phyloP scores from a whole-genome alignment of 1,284 basidiomycete species.

The Lentinula novae-zelandiae region DNA sequence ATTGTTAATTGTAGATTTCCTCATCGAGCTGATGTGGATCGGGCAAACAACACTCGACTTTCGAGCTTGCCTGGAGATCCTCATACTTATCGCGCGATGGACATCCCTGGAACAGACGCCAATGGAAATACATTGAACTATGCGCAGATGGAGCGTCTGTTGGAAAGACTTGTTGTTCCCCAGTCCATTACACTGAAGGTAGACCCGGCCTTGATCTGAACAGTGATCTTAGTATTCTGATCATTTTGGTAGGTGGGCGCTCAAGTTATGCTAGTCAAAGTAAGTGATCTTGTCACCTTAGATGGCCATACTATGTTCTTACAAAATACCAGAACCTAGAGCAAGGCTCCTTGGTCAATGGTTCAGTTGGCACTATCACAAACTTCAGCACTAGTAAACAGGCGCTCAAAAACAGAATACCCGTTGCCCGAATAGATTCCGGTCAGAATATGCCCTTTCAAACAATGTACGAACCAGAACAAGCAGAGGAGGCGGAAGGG shows the following conservation, averaged over 20 bases:
- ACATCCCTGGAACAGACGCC: conserved; percentile 31
- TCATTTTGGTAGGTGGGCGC: conserved; percentile 44
- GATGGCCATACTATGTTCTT: neutral
- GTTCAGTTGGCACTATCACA: conserved; percentile 72
- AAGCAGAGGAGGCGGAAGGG: neutral
- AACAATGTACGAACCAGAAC: neutral
- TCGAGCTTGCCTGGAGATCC: conserved; percentile 34
- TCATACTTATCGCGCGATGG: conserved; percentile 31
- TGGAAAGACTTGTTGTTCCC: conserved; percentile 34
- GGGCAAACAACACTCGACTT: conserved; percentile 69
- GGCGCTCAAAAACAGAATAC: conserved; percentile 25
- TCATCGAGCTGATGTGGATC: conserved; percentile 78
- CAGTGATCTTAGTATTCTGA: conserved; percentile 13
- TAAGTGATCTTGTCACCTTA: conserved; percentile 11
- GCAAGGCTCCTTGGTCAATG: conserved; percentile 84
- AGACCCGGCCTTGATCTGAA: neutral
- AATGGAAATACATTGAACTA: conserved; percentile 24
- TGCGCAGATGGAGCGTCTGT: conserved; percentile 25
- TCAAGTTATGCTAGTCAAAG: conserved; percentile 73
- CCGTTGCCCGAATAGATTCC: conserved; percentile 23
- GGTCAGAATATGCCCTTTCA: conserved; percentile 14
- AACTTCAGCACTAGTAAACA: conserved; percentile 45
- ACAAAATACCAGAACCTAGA: conserved; percentile 37
- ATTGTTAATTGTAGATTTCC: conserved; percentile 55
- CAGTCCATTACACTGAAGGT: conserved; percentile 32